These are phyloP conservation scores for Bacidia rubella DNA, from an alignment of 495 filamentous ascomycete genomes.

Conservation along the genomic window DNA sequence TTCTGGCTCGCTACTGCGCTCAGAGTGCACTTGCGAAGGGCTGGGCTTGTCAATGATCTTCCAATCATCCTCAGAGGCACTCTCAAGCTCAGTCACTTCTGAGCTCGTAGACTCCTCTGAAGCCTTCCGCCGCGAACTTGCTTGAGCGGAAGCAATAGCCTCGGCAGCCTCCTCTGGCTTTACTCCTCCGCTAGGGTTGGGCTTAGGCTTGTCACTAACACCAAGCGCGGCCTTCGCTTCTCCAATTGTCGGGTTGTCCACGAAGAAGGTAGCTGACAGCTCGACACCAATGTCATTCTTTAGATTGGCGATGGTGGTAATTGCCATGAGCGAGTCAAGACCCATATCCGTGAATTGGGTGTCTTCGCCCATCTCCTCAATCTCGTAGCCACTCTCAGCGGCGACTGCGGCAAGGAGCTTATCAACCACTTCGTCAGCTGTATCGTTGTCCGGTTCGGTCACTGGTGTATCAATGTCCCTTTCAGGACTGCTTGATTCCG, in stretches of 20 bases:
- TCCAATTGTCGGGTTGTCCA: conserved; percentile 27
- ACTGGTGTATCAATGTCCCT: neutral
- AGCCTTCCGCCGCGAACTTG: neutral
- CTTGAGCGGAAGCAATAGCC: conserved; percentile 1
- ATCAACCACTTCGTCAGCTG: neutral
- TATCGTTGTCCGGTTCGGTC: neutral
- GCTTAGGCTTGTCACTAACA: conserved; percentile 1
- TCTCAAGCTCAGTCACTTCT: neutral
- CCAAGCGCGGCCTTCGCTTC: conserved; percentile 34
- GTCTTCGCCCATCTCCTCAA: neutral
- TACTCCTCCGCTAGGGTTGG: neutral
- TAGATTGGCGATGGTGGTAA: neutral
- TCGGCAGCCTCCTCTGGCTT: conserved; percentile 3
- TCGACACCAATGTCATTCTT: conserved; percentile 22
- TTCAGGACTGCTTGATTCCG: neutral
- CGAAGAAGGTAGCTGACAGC: conserved; percentile 20
- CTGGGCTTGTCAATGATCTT: too few relatives aligned
- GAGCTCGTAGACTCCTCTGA: too few relatives aligned
- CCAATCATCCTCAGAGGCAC: conserved; percentile 4
- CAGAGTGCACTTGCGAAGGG: too few relatives aligned
- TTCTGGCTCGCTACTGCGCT: too few relatives aligned
- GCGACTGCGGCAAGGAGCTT: conserved; percentile 25
- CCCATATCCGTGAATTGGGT: conserved; percentile 5
- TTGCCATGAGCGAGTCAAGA: conserved; percentile 8
- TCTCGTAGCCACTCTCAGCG: conserved; percentile 44